Conservation (phyloP, 129 eudicot species). For the sunflower (Helianthus annuus) region DNA sequence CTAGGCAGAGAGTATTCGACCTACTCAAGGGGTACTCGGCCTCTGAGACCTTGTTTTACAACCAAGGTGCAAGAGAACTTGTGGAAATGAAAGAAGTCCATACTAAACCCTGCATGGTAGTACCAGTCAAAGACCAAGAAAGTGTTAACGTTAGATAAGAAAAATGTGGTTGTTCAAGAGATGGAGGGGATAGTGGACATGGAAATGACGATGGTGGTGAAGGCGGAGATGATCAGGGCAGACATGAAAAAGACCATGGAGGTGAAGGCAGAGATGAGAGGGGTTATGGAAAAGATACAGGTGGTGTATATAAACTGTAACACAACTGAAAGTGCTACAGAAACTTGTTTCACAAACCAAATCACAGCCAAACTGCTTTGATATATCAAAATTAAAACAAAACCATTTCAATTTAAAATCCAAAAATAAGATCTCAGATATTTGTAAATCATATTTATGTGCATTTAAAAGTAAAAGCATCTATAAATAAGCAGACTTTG, state of each 20-base stretch:
- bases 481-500: not conserved
- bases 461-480: not conserved
- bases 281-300: not conserved
- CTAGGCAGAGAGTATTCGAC: too few relatives aligned
- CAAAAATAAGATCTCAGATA: not conserved
- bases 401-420: not conserved
- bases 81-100: conserved; percentile 1
- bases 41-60: too few relatives aligned
- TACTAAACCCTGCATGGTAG: not conserved
- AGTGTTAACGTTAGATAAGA: not conserved
- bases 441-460: too few relatives aligned
- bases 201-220: not conserved
- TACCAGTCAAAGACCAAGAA: not conserved
- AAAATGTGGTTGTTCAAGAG: not conserved
- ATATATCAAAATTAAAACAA: not conserved
- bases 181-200: not conserved
- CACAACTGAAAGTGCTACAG: not conserved
- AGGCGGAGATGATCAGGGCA: conserved; percentile 3
- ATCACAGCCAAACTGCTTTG: not conserved
- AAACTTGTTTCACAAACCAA: not conserved
- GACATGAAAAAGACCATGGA: not conserved
- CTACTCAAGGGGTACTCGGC: too few relatives aligned
- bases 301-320: not conserved
- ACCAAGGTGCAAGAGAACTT: conserved; percentile 2
- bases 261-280: not conserved